Conservation (phyloP, 2,329 filamentous ascomycete genomes). For the Cladorrhinum sp. region DNA sequence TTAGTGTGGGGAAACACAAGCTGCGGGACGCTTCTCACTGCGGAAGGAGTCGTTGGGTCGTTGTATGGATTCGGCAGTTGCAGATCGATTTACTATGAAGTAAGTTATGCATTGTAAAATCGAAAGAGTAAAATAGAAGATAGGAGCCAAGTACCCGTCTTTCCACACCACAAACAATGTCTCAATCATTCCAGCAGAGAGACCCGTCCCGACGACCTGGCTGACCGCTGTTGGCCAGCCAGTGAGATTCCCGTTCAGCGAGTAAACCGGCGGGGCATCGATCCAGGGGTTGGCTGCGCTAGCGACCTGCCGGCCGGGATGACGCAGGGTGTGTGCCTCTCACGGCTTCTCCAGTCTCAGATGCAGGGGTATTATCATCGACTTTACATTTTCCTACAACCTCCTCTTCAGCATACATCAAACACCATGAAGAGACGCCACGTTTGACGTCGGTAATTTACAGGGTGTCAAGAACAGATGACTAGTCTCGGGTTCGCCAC, state of each 20-base stretch:
- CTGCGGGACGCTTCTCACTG: constrained; percentile 8
- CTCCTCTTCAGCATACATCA: neutral
- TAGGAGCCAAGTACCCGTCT: too few species aligned
- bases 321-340: constrained; percentile 2
- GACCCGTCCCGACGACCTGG: neutral
- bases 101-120: neutral
- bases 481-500: neutral
- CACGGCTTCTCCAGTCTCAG: neutral
- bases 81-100: neutral
- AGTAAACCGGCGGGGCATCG: neutral
- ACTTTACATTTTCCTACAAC: neutral
- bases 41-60: constrained; percentile 3
- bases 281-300: constrained; percentile 3
- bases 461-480: neutral
- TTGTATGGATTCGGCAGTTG: constrained; percentile 2
- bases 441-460: neutral
- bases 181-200: neutral
- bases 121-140: neutral
- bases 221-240: neutral
- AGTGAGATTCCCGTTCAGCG: neutral
- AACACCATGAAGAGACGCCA: neutral
- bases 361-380: neutral
- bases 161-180: too few species aligned
- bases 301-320: constrained; percentile 3
- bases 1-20: constrained; percentile 12